Conservation (phyloP, 768 basidiomycete genomes). For the Rhizopogon vinicolor region DNA sequence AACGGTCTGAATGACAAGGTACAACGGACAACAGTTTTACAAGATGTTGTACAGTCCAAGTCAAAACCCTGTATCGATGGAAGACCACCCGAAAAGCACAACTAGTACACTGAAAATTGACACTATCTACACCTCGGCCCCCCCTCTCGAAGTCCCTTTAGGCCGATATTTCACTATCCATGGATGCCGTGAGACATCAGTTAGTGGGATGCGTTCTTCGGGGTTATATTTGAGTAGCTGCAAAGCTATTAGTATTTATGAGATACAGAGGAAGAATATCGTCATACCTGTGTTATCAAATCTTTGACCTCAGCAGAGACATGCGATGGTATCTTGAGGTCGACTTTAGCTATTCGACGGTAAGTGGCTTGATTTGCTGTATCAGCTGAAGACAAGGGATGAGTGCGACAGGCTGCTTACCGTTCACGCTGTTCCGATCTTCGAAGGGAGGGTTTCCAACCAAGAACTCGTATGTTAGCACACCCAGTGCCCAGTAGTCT, state of each 20-base stretch:
- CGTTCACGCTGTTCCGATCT: conserved; percentile 70
- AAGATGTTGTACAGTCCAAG: background rate
- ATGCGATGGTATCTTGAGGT: conserved; percentile 48
- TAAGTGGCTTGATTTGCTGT: conserved; percentile 64
- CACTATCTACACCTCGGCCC: conserved; percentile 13
- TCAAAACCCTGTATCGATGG: background rate
- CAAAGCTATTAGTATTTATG: background rate
- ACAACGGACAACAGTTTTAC: background rate
- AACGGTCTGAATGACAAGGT: too few species aligned
- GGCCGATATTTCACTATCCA: conserved; percentile 77
- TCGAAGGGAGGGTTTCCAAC: conserved; percentile 85
- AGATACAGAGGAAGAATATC: conserved; percentile 6
- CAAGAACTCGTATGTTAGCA: conserved; percentile 94
- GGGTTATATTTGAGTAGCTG: conserved; percentile 86
- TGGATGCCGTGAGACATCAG: conserved; percentile 74
- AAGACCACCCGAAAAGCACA: background rate
- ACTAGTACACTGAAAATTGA: background rate
- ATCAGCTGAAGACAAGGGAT: conserved; percentile 2
- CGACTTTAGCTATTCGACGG: conserved; percentile 83
- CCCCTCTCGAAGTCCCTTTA: conserved; percentile 34
- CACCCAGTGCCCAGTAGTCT: conserved; percentile 95
- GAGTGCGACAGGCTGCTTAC: conserved; percentile 37
- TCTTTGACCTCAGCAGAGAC: conserved; percentile 41
- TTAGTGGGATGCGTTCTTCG: conserved; percentile 66
- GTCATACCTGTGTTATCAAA: conserved; percentile 37